A percentile compares a stretch with the other conserved stretches of the same genome.
Conservation (phyloP, 495 filamentous ascomycete species). For the Penicillium manginii region DNA sequence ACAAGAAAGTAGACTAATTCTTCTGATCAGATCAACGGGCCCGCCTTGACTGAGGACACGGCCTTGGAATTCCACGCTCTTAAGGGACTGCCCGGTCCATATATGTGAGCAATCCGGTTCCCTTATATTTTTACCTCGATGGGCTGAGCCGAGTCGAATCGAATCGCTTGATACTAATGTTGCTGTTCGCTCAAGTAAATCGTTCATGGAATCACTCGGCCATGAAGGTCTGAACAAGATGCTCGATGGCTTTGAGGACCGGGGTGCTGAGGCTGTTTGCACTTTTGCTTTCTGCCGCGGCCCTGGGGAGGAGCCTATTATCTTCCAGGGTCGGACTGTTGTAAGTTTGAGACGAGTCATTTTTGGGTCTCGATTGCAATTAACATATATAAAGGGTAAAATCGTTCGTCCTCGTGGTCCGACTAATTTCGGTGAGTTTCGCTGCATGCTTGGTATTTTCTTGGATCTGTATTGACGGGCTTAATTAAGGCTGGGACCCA, state of each 20-base stretch:
- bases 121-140: no score
- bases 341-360: conserved; percentile 23
- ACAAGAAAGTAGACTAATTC: no score
- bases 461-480: no score
- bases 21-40: conserved; percentile 67
- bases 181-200: conserved; percentile 69
- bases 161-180: no score
- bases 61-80: conserved; percentile 90
- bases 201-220: conserved; percentile 83
- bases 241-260: conserved; percentile 86
- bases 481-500: conserved; percentile 89
- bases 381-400: conserved; percentile 41
- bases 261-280: conserved; percentile 89
- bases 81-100: conserved; percentile 89
- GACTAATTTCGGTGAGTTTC: conserved; percentile 82
- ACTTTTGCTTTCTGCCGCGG: conserved; percentile 92
- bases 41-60: conserved; percentile 95
- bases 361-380: no score
- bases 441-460: no score
- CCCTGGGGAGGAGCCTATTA: conserved; percentile 78
- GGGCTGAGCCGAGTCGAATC: no score
- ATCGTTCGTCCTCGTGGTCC: conserved; percentile 59
- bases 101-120: conserved; percentile 69
- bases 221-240: conserved; percentile 88
- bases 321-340: conserved; percentile 87